phyloP scores from a whole-genome alignment of 495 filamentous ascomycete species.

The Aspergillus steynii region DNA sequence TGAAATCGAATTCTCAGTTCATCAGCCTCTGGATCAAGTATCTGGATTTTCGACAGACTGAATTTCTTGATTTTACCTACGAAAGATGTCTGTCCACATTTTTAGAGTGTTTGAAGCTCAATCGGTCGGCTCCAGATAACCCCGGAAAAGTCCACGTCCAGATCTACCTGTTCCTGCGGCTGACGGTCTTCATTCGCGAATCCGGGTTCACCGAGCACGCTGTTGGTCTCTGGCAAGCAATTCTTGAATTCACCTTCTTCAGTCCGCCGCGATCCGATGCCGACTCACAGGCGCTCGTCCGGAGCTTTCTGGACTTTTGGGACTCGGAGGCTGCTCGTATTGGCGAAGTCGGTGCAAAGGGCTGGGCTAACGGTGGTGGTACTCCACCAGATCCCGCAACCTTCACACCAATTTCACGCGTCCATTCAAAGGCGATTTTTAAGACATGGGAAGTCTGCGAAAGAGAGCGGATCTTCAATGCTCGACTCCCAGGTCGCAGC shows the following conservation, averaged over 20 bases:
- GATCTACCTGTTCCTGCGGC: slow-evolving; percentile 71
- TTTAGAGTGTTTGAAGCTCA: slow-evolving; percentile 55
- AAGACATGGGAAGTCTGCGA: slow-evolving; percentile 64
- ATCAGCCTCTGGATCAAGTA: slow-evolving; percentile 72
- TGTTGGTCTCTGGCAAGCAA: slow-evolving; percentile 78
- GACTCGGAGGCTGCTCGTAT: slow-evolving; percentile 79
- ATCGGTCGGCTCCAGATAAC: slow-evolving; percentile 26
- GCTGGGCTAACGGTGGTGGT: slow-evolving; percentile 56
- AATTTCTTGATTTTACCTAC: slow-evolving; percentile 66
- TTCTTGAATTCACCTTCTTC: slow-evolving; percentile 73
- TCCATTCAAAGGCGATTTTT: slow-evolving; percentile 37
- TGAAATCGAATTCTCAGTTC: slow-evolving; percentile 57
- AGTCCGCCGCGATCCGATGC: slow-evolving; percentile 35
- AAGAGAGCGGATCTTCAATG: slow-evolving; percentile 40
- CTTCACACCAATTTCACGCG: slow-evolving; percentile 14
- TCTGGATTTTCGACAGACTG: slow-evolving; percentile 72
- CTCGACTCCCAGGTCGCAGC: slow-evolving; percentile 64
- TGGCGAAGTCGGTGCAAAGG: slow-evolving; percentile 69
- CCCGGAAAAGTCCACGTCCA: slow-evolving; percentile 47
- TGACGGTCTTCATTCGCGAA: slow-evolving; percentile 73
- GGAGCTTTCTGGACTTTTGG: slow-evolving; percentile 77
- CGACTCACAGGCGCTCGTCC: slow-evolving; percentile 23
- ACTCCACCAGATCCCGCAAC: slow-evolving; percentile 21
- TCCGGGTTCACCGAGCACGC: slow-evolving; percentile 79
- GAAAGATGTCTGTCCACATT: slow-evolving; percentile 61